A percentile compares a stretch with the other conserved stretches of the same genome.
phyloP scores from a whole-genome alignment of 805 yeast genomes.

The Phaffomyces opuntiae region DNA sequence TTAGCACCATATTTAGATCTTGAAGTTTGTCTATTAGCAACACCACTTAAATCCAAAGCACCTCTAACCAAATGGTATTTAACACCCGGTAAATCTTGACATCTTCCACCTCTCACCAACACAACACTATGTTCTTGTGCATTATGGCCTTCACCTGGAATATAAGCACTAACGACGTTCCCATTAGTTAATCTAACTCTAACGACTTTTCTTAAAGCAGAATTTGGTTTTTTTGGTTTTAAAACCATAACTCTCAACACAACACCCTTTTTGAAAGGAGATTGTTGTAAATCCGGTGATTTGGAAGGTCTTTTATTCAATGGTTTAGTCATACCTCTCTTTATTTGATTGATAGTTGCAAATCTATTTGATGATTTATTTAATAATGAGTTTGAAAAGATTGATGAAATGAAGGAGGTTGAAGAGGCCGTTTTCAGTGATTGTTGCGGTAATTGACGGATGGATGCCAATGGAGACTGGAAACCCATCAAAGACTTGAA shows the following conservation, averaged over 20 bases:
- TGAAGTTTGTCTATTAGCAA: constrained; percentile 83
- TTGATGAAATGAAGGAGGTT: constrained; percentile 6
- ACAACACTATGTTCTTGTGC: constrained; percentile 97
- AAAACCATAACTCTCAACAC: constrained; percentile 89
- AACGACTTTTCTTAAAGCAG: constrained; percentile 95
- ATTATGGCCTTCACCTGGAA: constrained; percentile 98
- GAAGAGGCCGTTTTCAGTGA: constrained; percentile 10
- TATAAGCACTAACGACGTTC: constrained; percentile 81
- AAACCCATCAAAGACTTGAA: constrained; percentile 18
- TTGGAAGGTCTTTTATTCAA: constrained; percentile 39
- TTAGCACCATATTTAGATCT: constrained; percentile 94
- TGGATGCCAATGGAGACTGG: constrained; percentile 9
- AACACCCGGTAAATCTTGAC: constrained; percentile 97
- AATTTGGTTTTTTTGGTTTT: constrained; percentile 97
- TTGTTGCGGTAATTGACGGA: constrained; percentile 5
- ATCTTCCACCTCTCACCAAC: constrained; percentile 95
- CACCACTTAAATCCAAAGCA: constrained; percentile 87
- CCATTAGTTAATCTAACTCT: constrained; percentile 92
- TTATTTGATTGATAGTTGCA: constrained; percentile 75
- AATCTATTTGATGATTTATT: constrained; percentile 17
- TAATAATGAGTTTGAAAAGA: constrained; percentile 7
- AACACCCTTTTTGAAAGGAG: constrained; percentile 90
- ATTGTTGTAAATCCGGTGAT: constrained; percentile 76
- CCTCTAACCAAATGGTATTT: constrained; percentile 93
- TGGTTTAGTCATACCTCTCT: constrained; percentile 57